phyloP scores from a whole-genome alignment of 2,329 filamentous ascomycete species.

The Cryphonectria parasitica region DNA sequence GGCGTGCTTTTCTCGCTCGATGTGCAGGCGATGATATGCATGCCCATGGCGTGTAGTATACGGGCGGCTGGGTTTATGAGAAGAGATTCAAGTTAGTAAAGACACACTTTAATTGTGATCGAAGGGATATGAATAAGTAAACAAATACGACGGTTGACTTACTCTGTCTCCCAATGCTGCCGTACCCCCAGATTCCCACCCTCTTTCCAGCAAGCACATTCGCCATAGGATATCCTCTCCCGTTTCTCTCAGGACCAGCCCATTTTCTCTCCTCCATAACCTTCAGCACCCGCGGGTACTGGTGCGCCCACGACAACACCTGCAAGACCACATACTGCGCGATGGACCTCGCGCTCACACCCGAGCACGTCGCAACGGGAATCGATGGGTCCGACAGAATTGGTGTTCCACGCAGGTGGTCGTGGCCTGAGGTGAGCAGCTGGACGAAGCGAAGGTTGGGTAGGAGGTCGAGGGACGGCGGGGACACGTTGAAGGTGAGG shows the following conservation, averaged over 20 bases:
- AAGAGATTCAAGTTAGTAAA: not conserved
- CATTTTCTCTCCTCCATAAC: slow-evolving; percentile 8
- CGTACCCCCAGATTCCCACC: slow-evolving; percentile 20
- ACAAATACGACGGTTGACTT: not conserved
- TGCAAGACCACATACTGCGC: slow-evolving; percentile 16
- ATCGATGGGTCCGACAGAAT: slow-evolving; percentile 16
- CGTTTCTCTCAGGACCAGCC: slow-evolving; percentile 5
- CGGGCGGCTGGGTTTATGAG: not conserved
- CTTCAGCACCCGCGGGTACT: slow-evolving; percentile 2
- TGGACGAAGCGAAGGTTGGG: slow-evolving; percentile 18
- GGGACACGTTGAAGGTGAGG: slow-evolving; percentile 16
- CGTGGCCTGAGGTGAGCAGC: slow-evolving; percentile 16
- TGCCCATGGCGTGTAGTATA: slow-evolving; percentile 17
- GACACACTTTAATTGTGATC: not conserved
- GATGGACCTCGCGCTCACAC: slow-evolving; percentile 13
- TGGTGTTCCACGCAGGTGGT: slow-evolving; percentile 10
- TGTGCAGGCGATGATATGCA: slow-evolving; percentile 19
- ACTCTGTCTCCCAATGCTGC: slow-evolving; percentile 19
- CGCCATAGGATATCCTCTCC: slow-evolving; percentile 4
- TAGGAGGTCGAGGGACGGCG: slow-evolving; percentile 1
- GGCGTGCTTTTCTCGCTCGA: not conserved
- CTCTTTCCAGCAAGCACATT: slow-evolving; percentile 13
- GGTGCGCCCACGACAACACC: slow-evolving; percentile 18
- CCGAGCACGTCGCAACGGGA: slow-evolving; percentile 13
- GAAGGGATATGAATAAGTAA: not conserved